phyloP scores from a whole-genome alignment of 2,329 filamentous ascomycete genomes.

The Alternaria solani region DNA sequence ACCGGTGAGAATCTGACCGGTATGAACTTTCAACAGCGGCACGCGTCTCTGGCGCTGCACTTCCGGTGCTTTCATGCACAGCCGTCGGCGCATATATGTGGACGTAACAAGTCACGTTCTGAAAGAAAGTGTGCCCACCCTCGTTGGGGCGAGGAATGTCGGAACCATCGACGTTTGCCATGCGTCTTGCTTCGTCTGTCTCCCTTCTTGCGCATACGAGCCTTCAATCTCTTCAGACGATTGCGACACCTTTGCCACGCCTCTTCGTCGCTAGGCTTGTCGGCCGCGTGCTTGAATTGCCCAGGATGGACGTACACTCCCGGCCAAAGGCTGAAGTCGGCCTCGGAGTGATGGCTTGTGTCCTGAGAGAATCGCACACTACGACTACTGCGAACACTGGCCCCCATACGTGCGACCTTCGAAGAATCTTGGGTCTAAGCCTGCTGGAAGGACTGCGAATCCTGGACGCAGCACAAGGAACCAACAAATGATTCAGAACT shows the following conservation, averaged over 20 bases:
- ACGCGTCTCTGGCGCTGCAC: background rate
- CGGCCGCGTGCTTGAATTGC: constrained; percentile 25
- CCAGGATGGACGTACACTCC: constrained; percentile 38
- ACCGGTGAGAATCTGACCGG: constrained; percentile 1
- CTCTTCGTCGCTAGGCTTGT: constrained; percentile 22
- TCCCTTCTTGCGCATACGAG: constrained; percentile 4
- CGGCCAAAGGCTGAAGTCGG: constrained; percentile 31
- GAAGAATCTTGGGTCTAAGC: background rate
- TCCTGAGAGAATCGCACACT: constrained; percentile 12
- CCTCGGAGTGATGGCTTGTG: constrained; percentile 5
- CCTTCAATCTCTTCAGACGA: constrained; percentile 21
- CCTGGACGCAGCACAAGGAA: background rate
- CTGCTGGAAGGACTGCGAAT: background rate
- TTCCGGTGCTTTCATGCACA: background rate
- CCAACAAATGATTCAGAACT: background rate
- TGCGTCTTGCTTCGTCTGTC: background rate
- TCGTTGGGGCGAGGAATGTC: constrained; percentile 8
- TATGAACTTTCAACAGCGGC: background rate
- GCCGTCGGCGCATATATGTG: constrained; percentile 23
- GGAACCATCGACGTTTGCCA: constrained; percentile 18
- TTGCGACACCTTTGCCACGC: constrained; percentile 33
- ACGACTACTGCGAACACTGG: constrained; percentile 6
- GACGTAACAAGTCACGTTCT: constrained; percentile 20
- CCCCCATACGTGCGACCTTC: background rate
- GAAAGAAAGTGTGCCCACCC: constrained; percentile 6